Base-by-base conservation (phyloP, 176 grass and related monocot genomes). In the Cenchrus americanus region DNA sequence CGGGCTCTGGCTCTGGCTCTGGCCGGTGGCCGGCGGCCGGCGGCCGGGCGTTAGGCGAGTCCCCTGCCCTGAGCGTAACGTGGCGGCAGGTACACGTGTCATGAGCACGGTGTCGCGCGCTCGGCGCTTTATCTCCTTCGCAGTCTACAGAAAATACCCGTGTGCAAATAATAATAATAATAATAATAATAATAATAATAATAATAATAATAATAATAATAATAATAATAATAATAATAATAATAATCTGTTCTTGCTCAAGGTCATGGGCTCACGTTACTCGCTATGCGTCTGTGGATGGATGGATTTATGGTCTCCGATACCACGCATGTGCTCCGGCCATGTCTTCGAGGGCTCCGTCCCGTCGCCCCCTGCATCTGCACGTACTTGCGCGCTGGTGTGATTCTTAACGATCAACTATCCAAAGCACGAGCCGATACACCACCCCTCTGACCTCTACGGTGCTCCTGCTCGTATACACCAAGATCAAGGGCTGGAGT, bases 341-440 rank as follows among this genome's bases (percentile, higher is more conserved):
- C 67, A 59, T 40, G 51, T 61, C 47, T 58, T 59, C 34, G 32
- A 87, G 17, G 71, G 69, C 71, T 55, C 84, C 37, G 77, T 75
- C 60, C 2, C 42, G 41, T 6, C 23, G 1, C 26, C 4, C 65
- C 15, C 46, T 73, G 40, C 50, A 32, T 18, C 46, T 48, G 60
- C 46, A 46, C 27, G 62, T n/a, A 27, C 21, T 26, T n/a, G 24
- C 27, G 27, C 27, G 27, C 34, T 37, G 2, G 12, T 54, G 37
- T 49, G 2, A 12, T 10, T 49, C 11, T 49, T 49, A 49, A 49
- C 50, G 55, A 48, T 49, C 19, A 42, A 80, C 22, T 32, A 17
- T 70, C 14, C 13, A 70, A 70, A 27, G 61, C 26, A 65, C 13
- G 13, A 32, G 26, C 13, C 13, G 62, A 64, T 64, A 32, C 62